Evolutionary conservation across 768 basidiomycete species (phyloP).

Genomic region (Myochromella boudieri): DNA sequence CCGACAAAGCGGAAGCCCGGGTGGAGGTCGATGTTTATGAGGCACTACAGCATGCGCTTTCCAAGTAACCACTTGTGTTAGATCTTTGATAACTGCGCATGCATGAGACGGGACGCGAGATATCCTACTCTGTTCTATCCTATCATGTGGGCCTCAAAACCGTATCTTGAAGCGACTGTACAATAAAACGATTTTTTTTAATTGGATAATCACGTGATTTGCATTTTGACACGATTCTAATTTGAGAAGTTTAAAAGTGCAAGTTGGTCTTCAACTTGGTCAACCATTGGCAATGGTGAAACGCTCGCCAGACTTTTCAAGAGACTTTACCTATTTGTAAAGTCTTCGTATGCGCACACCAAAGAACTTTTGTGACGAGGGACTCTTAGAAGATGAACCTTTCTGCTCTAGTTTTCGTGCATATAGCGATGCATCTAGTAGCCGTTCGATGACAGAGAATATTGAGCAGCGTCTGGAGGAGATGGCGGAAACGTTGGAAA

Average conservation of each 20-base stretch:
- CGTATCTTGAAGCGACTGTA: too few relatives aligned
- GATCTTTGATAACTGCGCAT: too few relatives aligned
- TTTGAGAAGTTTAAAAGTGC: too few relatives aligned
- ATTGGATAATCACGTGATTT: neutral
- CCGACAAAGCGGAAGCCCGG: conserved; percentile 89
- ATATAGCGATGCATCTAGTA: neutral
- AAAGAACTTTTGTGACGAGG: conserved; percentile 21
- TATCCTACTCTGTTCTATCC: too few relatives aligned
- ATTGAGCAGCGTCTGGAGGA: conserved; percentile 4
- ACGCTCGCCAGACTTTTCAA: too few relatives aligned
- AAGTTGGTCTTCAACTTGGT: too few relatives aligned
- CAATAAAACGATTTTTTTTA: neutral
- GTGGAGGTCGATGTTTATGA: conserved; percentile 98
- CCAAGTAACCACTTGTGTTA: conserved; percentile 23
- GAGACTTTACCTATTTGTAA: neutral
- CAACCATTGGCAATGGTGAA: too few relatives aligned
- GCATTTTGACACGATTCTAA: neutral
- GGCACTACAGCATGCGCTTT: conserved; percentile 85
- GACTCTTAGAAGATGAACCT: conserved; percentile 21
- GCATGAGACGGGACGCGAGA: too few relatives aligned
- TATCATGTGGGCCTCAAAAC: too few relatives aligned
- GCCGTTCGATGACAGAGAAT: conserved; percentile 2
- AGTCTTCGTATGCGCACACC: conserved; percentile 20
- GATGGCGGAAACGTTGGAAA: conserved; percentile 2
- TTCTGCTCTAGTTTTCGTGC: conserved; percentile 9